Conservation (phyloP, 2,329 filamentous ascomycete species). For the Celoporthe dispersa region DNA sequence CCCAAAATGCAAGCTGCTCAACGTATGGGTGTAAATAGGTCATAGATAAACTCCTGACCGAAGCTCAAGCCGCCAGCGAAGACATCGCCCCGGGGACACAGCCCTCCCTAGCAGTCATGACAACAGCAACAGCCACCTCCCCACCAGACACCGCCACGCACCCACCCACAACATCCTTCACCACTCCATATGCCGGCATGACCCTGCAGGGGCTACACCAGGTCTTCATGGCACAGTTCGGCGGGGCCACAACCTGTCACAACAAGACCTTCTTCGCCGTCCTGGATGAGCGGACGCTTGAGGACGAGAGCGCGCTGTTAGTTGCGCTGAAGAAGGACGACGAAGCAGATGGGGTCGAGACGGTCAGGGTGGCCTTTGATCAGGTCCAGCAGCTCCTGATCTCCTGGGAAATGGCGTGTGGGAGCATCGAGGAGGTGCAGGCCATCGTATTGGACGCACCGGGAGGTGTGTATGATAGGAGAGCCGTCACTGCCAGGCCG, state of each 20-base stretch:
- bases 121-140: neutral
- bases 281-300: neutral
- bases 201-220: neutral
- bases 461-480: neutral
- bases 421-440: neutral
- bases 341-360: neutral
- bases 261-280: neutral
- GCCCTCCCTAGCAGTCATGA: slow-evolving; percentile 3
- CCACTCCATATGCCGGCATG: neutral
- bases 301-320: neutral
- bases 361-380: neutral
- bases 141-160: neutral
- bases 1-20: neutral
- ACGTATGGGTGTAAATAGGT: neutral
- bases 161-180: neutral
- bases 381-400: neutral
- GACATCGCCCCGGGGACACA: neutral
- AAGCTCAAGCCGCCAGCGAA: neutral
- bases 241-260: neutral
- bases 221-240: neutral
- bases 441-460: neutral
- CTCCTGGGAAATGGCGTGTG: neutral
- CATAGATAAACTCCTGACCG: neutral
- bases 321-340: neutral
- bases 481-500: neutral